Conservation (phyloP, 495 filamentous ascomycete genomes). For the Cryomyces minteri region DNA sequence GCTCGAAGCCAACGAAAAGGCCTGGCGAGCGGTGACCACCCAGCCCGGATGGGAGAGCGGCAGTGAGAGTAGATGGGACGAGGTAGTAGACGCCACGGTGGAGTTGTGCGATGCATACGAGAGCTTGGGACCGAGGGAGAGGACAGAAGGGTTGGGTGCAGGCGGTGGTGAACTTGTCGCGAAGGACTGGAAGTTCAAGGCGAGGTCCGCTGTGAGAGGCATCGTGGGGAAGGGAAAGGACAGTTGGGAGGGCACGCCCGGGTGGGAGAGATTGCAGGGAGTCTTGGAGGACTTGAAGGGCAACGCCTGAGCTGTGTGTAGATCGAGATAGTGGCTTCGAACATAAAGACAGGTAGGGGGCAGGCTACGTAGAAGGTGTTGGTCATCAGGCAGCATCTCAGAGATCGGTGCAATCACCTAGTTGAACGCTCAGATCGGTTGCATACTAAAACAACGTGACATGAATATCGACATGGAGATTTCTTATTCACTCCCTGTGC, state of each 20-base stretch:
- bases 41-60: constrained; percentile 26
- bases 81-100: constrained; percentile 43
- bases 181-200: constrained; percentile 70
- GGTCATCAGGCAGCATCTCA: too few species aligned
- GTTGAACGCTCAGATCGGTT: too few species aligned
- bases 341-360: too few species aligned
- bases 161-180: constrained; percentile 31
- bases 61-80: constrained; percentile 31
- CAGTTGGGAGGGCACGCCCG: constrained; percentile 59
- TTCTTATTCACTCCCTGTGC: too few species aligned
- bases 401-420: too few species aligned
- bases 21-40: constrained; percentile 49
- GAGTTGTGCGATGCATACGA: constrained; percentile 48
- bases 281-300: constrained; percentile 40
- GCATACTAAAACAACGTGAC: too few species aligned
- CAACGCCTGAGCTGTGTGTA: background rate
- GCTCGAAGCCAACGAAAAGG: constrained; percentile 70
- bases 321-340: too few species aligned
- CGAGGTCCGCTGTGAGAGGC: constrained; percentile 59
- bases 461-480: too few species aligned
- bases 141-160: constrained; percentile 22
- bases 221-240: constrained; percentile 70
- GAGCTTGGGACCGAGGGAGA: constrained; percentile 36
- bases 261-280: constrained; percentile 45
- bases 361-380: too few species aligned